Conservation (phyloP, 2,329 filamentous ascomycete genomes). For the Furcasterigmium sp. region DNA sequence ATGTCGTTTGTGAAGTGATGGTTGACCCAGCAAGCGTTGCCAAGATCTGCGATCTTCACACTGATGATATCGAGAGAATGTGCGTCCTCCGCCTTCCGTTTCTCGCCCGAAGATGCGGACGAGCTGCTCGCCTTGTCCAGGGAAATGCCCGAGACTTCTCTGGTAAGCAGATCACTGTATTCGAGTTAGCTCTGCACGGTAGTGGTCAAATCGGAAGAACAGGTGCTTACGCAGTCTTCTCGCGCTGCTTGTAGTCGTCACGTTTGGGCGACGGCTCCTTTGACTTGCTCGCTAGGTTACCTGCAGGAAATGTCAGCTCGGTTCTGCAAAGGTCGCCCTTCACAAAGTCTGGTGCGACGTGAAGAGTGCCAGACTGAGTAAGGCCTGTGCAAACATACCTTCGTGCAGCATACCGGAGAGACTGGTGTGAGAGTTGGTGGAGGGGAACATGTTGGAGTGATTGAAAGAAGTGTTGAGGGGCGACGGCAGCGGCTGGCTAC, state of each 20-base stretch:
- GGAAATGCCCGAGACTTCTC: conserved; percentile 91
- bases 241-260: conserved; percentile 68
- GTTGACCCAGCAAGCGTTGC: conserved; percentile 97
- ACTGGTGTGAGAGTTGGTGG: conserved; percentile 63
- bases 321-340: neutral
- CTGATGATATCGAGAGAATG: conserved; percentile 72
- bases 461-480: conserved; percentile 91
- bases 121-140: conserved; percentile 65
- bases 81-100: conserved; percentile 55
- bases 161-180: conserved; percentile 75
- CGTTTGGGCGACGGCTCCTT: conserved; percentile 45
- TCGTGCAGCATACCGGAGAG: conserved; percentile 82
- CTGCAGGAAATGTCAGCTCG: conserved; percentile 2
- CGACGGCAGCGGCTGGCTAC: conserved; percentile 91
- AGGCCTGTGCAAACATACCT: conserved; percentile 43
- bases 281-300: conserved; percentile 21
- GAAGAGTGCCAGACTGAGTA: too few species aligned
- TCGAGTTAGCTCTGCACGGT: too few species aligned
- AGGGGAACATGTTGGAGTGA: conserved; percentile 64
- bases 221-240: conserved; percentile 85
- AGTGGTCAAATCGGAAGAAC: too few species aligned
- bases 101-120: conserved; percentile 52
- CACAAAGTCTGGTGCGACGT: too few species aligned
- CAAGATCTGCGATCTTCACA: conserved; percentile 97
- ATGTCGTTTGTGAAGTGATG: conserved; percentile 99